Evolutionary conservation across 768 basidiomycete species (phyloP).

Genomic region (Stropharia rugosoannulata): DNA sequence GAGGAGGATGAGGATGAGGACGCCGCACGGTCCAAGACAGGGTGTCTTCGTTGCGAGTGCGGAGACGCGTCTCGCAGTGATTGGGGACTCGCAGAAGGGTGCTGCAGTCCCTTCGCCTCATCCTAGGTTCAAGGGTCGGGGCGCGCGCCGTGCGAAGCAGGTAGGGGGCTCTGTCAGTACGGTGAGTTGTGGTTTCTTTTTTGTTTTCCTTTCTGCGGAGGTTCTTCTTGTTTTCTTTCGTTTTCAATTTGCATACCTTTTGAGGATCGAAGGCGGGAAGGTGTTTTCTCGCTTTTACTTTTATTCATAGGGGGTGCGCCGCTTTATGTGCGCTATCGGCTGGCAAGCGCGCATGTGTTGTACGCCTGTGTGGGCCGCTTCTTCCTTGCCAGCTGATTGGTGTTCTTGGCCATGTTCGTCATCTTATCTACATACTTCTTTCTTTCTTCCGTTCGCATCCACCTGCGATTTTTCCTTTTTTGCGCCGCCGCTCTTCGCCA

Average conservation of each 20-base stretch:
- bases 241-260: background rate
- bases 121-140: constrained; percentile 36
- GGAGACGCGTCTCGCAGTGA: constrained; percentile 41
- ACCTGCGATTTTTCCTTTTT: background rate
- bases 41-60: constrained; percentile 39
- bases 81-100: constrained; percentile 40
- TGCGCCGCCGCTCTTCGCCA: background rate
- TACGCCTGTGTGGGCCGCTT: background rate
- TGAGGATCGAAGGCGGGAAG: background rate
- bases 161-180: constrained; percentile 18
- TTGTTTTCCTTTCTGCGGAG: background rate
- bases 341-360: background rate
- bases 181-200: constrained; percentile 25
- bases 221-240: background rate
- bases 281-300: background rate
- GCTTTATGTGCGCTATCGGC: constrained; percentile 4
- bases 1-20: constrained; percentile 10
- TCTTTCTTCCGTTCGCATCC: background rate
- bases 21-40: constrained; percentile 32
- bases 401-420: background rate
- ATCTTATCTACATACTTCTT: background rate
- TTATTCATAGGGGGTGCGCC: background rate
- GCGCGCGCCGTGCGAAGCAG: constrained; percentile 6
- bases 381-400: background rate
- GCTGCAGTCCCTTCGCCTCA: constrained; percentile 48